Conservation (phyloP, 805 yeast genomes). For the Cyberlindnera bimundalis region DNA sequence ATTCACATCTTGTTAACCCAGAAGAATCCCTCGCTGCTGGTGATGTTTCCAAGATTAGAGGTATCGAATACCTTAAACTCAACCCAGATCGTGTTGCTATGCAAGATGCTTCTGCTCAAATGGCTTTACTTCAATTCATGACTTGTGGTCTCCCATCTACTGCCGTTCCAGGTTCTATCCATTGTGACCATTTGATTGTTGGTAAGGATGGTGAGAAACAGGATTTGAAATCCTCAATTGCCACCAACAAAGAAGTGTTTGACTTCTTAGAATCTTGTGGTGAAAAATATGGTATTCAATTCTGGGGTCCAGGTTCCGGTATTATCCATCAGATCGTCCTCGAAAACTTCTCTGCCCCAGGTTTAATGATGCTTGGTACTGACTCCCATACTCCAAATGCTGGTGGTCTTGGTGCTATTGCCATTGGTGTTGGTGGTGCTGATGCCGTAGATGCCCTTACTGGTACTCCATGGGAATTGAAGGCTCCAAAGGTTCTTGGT, state of each 20-base stretch:
- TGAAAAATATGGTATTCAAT: conserved; percentile 92
- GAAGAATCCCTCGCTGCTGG: conserved; percentile 69
- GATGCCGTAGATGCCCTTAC: conserved; percentile 98
- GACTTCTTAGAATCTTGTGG: conserved; percentile 92
- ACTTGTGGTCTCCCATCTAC: conserved; percentile 88
- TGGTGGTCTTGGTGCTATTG: conserved; percentile 97
- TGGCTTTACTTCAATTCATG: conserved; percentile 98
- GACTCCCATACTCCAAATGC: conserved; percentile 99
- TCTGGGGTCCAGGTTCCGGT: conserved; percentile 99
- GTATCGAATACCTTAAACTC: conserved; percentile 84
- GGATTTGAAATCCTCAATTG: conserved; percentile 78
- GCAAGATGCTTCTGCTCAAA: conserved; percentile 99
- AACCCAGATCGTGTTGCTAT: conserved; percentile 98
- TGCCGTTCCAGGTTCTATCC: conserved; percentile 92
- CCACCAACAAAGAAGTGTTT: conserved; percentile 90
- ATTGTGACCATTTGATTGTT: conserved; percentile 97
- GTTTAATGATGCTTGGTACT: conserved; percentile 95
- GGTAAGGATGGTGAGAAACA: conserved; percentile 89
- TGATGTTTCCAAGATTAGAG: conserved; percentile 60
- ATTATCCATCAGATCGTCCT: conserved; percentile 96
- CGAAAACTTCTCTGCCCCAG: conserved; percentile 96
- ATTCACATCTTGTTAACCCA: conserved; percentile 88
- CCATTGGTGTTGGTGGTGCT: conserved; percentile 99
- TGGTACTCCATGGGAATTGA: conserved; percentile 97
- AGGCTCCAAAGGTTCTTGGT: conserved; percentile 94